phyloP scores from a whole-genome alignment of 495 filamentous ascomycete species.

The Talaromyces nanjingensis region DNA sequence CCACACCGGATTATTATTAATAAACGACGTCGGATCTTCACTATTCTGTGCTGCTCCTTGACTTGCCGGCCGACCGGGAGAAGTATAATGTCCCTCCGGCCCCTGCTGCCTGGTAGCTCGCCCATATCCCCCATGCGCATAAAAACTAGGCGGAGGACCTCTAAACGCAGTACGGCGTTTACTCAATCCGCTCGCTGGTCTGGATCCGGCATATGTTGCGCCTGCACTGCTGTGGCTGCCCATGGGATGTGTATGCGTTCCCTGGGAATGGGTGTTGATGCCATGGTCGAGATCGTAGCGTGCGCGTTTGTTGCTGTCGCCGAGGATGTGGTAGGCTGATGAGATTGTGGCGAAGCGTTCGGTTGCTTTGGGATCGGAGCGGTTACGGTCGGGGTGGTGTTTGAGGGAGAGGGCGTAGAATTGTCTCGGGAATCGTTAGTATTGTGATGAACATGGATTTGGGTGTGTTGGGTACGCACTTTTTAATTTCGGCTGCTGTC shows the following conservation, averaged over 20 bases:
- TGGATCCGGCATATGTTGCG: conserved; percentile 50
- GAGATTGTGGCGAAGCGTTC: conserved; percentile 77
- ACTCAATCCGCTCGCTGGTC: conserved; percentile 73
- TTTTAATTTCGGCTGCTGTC: conserved; percentile 73
- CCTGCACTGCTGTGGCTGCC: conserved; percentile 29
- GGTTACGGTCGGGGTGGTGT: conserved; percentile 94
- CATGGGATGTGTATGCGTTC: conserved; percentile 37
- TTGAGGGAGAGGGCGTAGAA: conserved; percentile 89
- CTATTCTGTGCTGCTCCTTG: conserved; percentile 7
- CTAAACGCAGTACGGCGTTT: conserved; percentile 65
- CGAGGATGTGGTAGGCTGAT: conserved; percentile 78
- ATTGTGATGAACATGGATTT: neutral
- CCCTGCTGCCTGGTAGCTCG: conserved; percentile 10
- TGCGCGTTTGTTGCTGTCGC: conserved; percentile 60
- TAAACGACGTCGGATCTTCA: conserved; percentile 39
- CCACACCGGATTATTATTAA: conserved; percentile 45
- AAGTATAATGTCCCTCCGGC: conserved; percentile 8
- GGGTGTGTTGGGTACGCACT: conserved; percentile 36
- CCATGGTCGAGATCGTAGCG: conserved; percentile 68
- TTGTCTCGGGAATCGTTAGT: conserved; percentile 43
- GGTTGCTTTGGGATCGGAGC: conserved; percentile 60
- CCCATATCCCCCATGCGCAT: conserved; percentile 60
- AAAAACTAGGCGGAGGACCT: conserved; percentile 88
- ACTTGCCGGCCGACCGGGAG: neutral
- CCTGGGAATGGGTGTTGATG: conserved; percentile 23